Percentiles rank a stretch among this genome's conserved stretches.
These are phyloP conservation scores for Vigna hirtella DNA, from an alignment of 306 rosid species.

Conservation along the genomic window DNA sequence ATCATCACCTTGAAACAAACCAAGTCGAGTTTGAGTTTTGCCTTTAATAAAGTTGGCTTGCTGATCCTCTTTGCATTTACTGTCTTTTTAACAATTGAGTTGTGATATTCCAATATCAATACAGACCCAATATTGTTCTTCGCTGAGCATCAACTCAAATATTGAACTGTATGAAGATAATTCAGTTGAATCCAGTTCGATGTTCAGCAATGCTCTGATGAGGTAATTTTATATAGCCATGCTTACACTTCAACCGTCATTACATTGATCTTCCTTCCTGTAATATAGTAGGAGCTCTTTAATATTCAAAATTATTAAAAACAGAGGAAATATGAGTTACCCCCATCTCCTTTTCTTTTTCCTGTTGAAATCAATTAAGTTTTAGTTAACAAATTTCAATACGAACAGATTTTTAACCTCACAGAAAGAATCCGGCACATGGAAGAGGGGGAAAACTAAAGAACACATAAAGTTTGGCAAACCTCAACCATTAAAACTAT, in stretches of 20 bases:
- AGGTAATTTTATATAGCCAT: neutral
- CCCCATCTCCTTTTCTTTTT: neutral
- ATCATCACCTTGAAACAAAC: neutral
- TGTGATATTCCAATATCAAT: neutral
- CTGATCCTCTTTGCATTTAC: neutral
- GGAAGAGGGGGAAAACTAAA: neutral
- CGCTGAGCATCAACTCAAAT: neutral
- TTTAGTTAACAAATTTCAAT: neutral
- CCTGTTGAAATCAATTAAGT: neutral
- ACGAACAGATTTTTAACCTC: neutral
- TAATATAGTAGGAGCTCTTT: neutral
- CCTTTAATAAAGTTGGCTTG: neutral
- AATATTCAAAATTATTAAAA: neutral
- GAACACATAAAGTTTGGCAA: neutral
- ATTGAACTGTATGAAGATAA: slow-evolving; percentile 38
- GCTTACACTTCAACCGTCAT: neutral
- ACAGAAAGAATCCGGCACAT: neutral
- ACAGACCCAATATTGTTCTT: neutral
- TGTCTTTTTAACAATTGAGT: neutral
- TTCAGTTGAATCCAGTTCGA: neutral
- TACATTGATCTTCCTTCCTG: neutral
- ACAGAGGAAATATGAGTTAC: neutral
- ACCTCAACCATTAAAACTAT: neutral
- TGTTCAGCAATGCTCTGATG: neutral
- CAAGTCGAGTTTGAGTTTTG: neutral